Evolutionary conservation across 116 monocot species (phyloP), one percentile per base, ranked within the genome.

Genomic region (Posidonia oceanica): DNA sequence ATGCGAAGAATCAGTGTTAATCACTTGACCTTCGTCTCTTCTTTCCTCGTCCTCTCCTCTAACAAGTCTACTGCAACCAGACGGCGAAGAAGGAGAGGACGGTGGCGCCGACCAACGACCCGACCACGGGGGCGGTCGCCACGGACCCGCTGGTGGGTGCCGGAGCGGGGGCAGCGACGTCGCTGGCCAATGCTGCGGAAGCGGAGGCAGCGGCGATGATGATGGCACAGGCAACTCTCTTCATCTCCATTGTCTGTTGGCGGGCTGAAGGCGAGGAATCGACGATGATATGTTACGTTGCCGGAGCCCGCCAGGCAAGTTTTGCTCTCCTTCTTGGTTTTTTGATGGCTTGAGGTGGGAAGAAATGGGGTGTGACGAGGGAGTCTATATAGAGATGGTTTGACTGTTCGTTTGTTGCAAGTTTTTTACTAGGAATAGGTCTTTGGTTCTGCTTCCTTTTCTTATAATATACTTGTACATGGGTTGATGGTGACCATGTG

Each of bases 31-130:
- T 29, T 29, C 29, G 29, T 29, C 29, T 29, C 29, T 29, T 29
- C 29, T 29, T 29, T 29, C 1, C 29, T 29, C 29, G 29, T 29
- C 29, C 63, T 29, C 63, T 42, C 66, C 40, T 40, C 14, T 7
- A 40, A 44, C 39, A 65, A 65, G 39, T 12, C 23, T 64, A 73
- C 53, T 83, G 74, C 73, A 80, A 60, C 78, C 76, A 81, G 80
- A 64, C 84, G 51, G 80, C 80, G 54, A 91, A 80, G 82, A 91
- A 85, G 61, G 90, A 90, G 69, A 90, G 69, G 55, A 75, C 69
- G 29, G 84, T 78, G 65, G 91, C 78, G 12, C 80, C 91, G 23
- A 91, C 11, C 23, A 83, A 52, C 3, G 75, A 76, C 2, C 78
- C 91, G 18, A 91, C 8, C 1, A 77, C 76, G 0, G 87, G 84